Percentiles rank a stretch among this genome's conserved stretches.
These are phyloP conservation scores for Filosporella fistucella DNA, from an alignment of 495 filamentous ascomycete species.

Conservation along the genomic window DNA sequence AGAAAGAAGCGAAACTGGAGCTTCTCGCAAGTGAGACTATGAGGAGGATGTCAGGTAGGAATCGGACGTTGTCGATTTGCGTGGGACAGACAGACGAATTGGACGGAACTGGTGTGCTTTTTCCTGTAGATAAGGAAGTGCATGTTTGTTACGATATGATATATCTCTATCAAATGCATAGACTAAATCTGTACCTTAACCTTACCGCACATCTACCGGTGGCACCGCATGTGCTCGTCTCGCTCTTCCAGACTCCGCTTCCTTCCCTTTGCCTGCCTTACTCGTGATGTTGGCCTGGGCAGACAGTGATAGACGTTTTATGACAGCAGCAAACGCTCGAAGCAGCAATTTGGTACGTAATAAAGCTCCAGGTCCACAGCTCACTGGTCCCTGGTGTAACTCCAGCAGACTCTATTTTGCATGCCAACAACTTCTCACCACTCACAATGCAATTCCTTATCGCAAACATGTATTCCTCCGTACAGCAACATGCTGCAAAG, in stretches of 20 bases:
- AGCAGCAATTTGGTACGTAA: constrained; percentile 23
- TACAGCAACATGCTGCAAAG: neutral
- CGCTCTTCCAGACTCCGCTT: no score
- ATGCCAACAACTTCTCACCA: constrained; percentile 10
- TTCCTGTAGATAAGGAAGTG: constrained; percentile 13
- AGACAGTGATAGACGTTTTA: constrained; percentile 8
- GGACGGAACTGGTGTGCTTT: neutral
- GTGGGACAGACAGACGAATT: neutral
- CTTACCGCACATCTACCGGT: constrained; percentile 11
- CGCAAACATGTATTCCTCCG: constrained; percentile 5
- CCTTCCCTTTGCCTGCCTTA: neutral
- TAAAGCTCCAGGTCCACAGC: constrained; percentile 1
- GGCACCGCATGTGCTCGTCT: neutral
- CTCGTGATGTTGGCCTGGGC: neutral
- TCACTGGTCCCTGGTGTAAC: constrained; percentile 4
- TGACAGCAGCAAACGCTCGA: constrained; percentile 24
- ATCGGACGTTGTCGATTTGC: no score
- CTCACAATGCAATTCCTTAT: constrained; percentile 19
- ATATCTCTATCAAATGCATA: constrained; percentile 6
- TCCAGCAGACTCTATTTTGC: constrained; percentile 12
- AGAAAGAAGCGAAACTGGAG: no score
- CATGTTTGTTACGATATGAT: neutral
- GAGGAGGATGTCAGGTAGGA: neutral
- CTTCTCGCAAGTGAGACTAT: neutral
- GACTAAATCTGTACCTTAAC: constrained; percentile 10